Evolutionary conservation across 2,329 filamentous ascomycete species (phyloP), one percentile per base, ranked within the genome.

Genomic region (Incumbomyces delicatus): DNA sequence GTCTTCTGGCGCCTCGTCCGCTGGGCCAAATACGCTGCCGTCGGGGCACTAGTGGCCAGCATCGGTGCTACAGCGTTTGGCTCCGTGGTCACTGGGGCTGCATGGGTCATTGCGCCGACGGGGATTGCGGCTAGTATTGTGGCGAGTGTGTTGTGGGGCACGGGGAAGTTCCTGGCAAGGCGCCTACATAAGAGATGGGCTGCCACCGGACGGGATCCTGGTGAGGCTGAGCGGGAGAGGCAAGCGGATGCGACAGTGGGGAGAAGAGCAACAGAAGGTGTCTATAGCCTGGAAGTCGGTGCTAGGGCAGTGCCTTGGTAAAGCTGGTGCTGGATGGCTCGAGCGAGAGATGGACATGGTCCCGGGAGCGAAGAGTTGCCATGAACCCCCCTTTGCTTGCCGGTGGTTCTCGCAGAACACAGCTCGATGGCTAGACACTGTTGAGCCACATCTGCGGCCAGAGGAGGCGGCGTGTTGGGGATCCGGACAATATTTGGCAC

Each of bases 1-100:
- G 50, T 57, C 34, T 39, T 57, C 43, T 57, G 54, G 54, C 53
- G 54, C 12, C 46, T 55, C 18, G 53, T 57, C n/a, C 53, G 54
- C 38, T 57, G 53, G 53, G 54, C 54, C 32, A 57, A 57, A 22
- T 57, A 55, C 29, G 50, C 51, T n/a, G 54, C 54, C 2, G 47
- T 54, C 20, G 54, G 54, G n/a, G 33, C 42, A 14, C 30, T 53
- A 5, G 53, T 53, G 11, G 54, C 54, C n/a, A 53, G 51, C 5
- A 36, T 57, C 14, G 47, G 50, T 34, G 53, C 54, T 5, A 57
- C 54, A 12, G 54, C 54, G 11, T 29, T 57, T n/a, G 54, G 54
- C 7, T 41, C 49, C 16, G 48, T 49, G 14, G 35, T 57, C 22
- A 47, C 49, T 16, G 54, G 54, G 16, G 53, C 53, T 11, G 54